Base-by-base conservation (phyloP, 768 basidiomycete species). In the Favolaschia claudopus region DNA sequence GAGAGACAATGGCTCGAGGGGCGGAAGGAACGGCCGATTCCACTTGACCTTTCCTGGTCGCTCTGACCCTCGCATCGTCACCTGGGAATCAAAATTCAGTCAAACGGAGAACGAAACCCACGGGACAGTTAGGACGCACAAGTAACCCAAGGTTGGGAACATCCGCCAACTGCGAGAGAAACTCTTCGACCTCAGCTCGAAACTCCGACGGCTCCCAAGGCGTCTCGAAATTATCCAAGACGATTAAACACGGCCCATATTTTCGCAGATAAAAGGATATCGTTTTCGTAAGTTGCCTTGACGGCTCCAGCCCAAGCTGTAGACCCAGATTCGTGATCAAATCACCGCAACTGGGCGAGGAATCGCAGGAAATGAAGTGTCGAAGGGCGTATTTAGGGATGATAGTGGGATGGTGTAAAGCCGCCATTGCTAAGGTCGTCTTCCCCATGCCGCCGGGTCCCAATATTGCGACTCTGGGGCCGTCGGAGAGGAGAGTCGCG, bases 31-130 rank as follows among this genome's bases (percentile, higher is more conserved):
- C 3, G 48, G 48, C 19, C 48, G 48, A 1, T 34, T 50, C 48
- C 48, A 50, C 31, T 50, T 50, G 2, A 39, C 37, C 19, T 37
- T 37, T 25, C n/a, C 48, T 12, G 48, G 48, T 8, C 48, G 22
- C 20, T 50, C 48, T 13, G 36, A 34, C 14, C 48, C 48, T 19
- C 48, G 48, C 48, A 49, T 49, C 7, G 47, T 49, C 17, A 49
- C 13, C 47, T 49, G 33, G 9, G 33, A 36, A 48, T 36, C 17
- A 36, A 34, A 14, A 17, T 20, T 15, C 9, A 22, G 7, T 5
- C 15, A 27, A 17, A 17, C 20, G 15, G 3, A 33, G 14, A 19
- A 37, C 24, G 32, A 24, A 5, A 47, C 8, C n/a, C n/a, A n/a
- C n/a, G n/a, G n/a, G n/a, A n/a, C n/a, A n/a, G n/a, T n/a, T n/a